Conservation (phyloP, 2,329 filamentous ascomycete species). For the Colletotrichum shisoi region DNA sequence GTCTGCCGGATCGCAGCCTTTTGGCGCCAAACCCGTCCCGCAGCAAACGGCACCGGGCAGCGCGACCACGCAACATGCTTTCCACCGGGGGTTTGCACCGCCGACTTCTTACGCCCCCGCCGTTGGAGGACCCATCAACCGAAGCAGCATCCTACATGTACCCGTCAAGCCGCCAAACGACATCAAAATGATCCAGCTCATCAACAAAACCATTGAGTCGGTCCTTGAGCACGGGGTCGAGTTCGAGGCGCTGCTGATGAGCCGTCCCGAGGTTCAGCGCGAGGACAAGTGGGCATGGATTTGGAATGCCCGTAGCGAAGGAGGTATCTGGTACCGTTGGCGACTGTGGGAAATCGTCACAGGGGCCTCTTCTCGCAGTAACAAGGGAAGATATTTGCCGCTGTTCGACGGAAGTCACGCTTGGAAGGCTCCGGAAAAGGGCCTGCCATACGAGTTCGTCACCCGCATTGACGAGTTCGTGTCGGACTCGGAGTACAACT, state of each 20-base stretch:
- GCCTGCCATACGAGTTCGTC: constrained; percentile 81
- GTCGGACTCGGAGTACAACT: constrained; percentile 85
- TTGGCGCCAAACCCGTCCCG: constrained; percentile 75
- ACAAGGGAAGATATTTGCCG: constrained; percentile 63
- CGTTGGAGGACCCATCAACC: constrained; percentile 52
- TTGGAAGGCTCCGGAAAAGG: constrained; percentile 78
- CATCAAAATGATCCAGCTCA: constrained; percentile 78
- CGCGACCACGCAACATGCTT: constrained; percentile 55
- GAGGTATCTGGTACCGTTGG: constrained; percentile 92
- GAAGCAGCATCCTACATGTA: constrained; percentile 66
- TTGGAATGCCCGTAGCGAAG: constrained; percentile 82
- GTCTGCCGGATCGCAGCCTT: constrained; percentile 67
- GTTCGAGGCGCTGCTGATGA: constrained; percentile 93
- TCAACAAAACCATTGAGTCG: constrained; percentile 86
- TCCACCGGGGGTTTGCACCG: constrained; percentile 74
- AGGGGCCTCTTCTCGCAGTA: constrained; percentile 59
- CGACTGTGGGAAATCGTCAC: constrained; percentile 87
- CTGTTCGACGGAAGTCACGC: constrained; percentile 79
- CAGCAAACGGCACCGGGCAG: constrained; percentile 50
- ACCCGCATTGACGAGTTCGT: constrained; percentile 80
- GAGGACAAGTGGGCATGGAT: constrained; percentile 95
- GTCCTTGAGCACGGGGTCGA: constrained; percentile 82
- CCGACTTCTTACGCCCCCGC: constrained; percentile 70
- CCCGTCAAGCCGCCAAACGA: constrained; percentile 79
- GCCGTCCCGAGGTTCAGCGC: constrained; percentile 78